Base-by-base conservation (phyloP, 1,139 yeast species). In the Protomyces inouyei region DNA sequence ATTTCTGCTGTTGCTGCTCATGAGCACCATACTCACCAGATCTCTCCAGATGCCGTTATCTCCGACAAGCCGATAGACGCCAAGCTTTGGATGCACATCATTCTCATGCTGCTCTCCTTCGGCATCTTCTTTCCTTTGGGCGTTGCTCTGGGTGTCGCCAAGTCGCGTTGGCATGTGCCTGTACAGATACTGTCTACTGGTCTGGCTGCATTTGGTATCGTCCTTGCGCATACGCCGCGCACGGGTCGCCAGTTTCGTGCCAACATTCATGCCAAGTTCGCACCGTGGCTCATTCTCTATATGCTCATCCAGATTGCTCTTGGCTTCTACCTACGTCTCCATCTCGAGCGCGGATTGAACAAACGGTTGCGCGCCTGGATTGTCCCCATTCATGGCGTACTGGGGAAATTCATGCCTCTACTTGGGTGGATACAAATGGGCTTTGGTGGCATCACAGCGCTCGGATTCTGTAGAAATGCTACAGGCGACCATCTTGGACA, bases 371-470 rank as follows among this genome's bases (percentile, higher is more conserved):
- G 77, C 35, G 61, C 66, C 16, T 68, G 69, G 25, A 64, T 76
- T 53, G 74, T 74, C 60, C 66, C 70, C 48, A 67, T 72, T n/a
- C 80, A 78, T 66, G 65, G 69, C 32, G 67, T 74, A 59, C 69
- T 75, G 3, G 73, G 77, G n/a, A 77, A 78, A 3, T 48, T 73
- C 35, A 72, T 78, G 68, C 81, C 81, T 3, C 69, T 78, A n/a
- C 67, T 83, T 77, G 83, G 76, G 55, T 78, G 80, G 79, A 86
- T 91, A 8, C 85, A 90, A 69, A 82, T 84, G 43, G 85, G 91
- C 64, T 77, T 92, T 76, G 95, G 96, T 0, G 91, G 93, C 3
- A 85, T 89, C 60, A 87, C 96, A 0, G 74, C 91, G 68, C 84
- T 90, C 69, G 97, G 96, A 0, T 92, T 91, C 82, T 83, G 91